These are phyloP conservation scores for Casuarina equisetifolia DNA, from an alignment of 306 rosid species.

Conservation along the genomic window DNA sequence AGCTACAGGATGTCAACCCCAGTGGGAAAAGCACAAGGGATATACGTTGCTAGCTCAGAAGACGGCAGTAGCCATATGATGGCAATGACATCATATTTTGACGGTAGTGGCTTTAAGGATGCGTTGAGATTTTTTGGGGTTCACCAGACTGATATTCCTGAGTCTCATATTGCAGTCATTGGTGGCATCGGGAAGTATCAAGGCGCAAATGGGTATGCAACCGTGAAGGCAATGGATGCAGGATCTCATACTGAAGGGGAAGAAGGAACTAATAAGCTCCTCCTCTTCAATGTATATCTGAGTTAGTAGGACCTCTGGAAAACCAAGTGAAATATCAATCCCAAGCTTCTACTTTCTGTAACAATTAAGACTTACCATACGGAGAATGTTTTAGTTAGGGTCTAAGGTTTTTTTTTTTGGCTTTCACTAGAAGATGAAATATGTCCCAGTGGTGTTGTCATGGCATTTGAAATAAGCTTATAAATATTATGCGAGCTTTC, in stretches of 20 bases:
- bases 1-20: constrained; percentile 17
- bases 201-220: constrained; percentile 85
- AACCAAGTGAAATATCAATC: background rate
- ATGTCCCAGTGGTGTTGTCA: background rate
- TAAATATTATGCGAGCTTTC: background rate
- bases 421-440: background rate
- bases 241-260: constrained; percentile 26
- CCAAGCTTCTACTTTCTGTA: constrained; percentile 12
- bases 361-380: background rate
- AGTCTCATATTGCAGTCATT: constrained; percentile 79
- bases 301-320: constrained; percentile 26
- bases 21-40: constrained; percentile 68
- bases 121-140: constrained; percentile 70
- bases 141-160: constrained; percentile 45
- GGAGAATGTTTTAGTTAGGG: background rate
- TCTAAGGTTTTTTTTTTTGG: background rate
- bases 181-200: constrained; percentile 76
- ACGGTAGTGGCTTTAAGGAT: constrained; percentile 30
- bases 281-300: constrained; percentile 66
- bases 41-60: constrained; percentile 58
- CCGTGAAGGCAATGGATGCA: constrained; percentile 47
- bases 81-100: constrained; percentile 51
- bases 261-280: constrained; percentile 38
- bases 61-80: constrained; percentile 68
- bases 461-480: background rate